A percentile compares a stretch with the other conserved stretches of the same genome.
Conservation (phyloP, 805 yeast genomes). For the Candida sithepensis region DNA sequence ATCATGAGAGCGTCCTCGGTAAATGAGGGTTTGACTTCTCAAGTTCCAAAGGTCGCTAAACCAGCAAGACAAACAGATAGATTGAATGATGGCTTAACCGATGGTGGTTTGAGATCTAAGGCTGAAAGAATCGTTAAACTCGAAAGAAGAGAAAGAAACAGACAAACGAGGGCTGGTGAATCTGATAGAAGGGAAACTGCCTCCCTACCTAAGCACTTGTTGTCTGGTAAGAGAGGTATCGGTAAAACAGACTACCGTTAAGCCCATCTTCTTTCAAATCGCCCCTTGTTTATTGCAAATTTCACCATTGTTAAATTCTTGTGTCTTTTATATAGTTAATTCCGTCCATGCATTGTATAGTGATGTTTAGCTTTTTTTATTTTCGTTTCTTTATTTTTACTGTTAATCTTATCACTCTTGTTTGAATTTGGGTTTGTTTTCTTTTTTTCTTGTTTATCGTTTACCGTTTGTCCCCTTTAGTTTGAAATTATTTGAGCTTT, state of each 20-base stretch:
- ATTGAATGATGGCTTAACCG: constrained; percentile 80
- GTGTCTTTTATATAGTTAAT: neutral
- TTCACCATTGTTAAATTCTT: neutral
- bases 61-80: constrained; percentile 69
- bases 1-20: constrained; percentile 47
- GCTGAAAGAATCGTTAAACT: constrained; percentile 84
- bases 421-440: neutral
- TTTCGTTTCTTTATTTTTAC: constrained; percentile 1
- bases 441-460: neutral
- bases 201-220: constrained; percentile 87
- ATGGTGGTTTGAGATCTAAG: constrained; percentile 74
- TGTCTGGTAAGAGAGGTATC: constrained; percentile 94
- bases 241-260: constrained; percentile 91
- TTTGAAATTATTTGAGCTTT: neutral
- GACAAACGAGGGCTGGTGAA: constrained; percentile 91
- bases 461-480: neutral
- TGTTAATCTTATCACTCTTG: neutral
- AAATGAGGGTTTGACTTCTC: constrained; percentile 26
- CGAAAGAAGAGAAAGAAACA: constrained; percentile 91
- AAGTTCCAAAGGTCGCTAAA: constrained; percentile 24
- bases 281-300: neutral
- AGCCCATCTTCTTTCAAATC: neutral
- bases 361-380: neutral
- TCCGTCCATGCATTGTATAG: neutral
- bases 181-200: constrained; percentile 89